These are phyloP conservation scores for Tetrastigma voinierianum DNA, from an alignment of 164 flowering plant species.

Conservation along the genomic window DNA sequence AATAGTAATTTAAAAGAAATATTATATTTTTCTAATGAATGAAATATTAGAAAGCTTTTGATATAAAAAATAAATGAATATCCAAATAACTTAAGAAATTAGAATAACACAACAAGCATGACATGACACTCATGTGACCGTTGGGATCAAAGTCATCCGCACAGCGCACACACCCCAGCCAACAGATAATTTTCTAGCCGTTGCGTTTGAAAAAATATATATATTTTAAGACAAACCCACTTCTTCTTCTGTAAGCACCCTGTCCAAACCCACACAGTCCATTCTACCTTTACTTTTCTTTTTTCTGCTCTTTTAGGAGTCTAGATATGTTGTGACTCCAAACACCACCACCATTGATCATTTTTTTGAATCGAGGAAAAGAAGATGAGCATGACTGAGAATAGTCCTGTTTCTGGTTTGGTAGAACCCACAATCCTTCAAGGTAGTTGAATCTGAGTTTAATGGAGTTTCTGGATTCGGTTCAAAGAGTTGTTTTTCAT, in stretches of 20 bases:
- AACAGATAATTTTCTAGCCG: background rate
- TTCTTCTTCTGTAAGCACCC: no score
- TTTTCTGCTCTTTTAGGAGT: no score
- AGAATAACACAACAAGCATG: no score
- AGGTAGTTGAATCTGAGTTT: conserved; percentile 16
- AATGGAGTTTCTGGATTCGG: background rate
- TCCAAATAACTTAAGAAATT: no score
- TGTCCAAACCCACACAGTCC: background rate
- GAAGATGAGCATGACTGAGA: conserved; percentile 10
- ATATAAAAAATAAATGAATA: no score
- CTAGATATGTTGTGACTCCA: background rate
- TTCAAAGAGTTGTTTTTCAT: background rate
- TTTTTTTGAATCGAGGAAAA: no score
- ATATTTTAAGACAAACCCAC: background rate
- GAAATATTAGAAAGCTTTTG: no score
- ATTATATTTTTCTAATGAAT: no score
- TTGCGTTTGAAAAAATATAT: conserved; percentile 1
- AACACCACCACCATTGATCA: conserved; percentile 15
- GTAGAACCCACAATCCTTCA: conserved; percentile 20
- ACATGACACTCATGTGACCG: conserved; percentile 17
- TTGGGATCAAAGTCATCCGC: conserved; percentile 3
- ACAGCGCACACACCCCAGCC: no score
- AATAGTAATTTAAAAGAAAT: no score
- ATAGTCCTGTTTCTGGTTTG: conserved; percentile 20
- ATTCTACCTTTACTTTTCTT: no score